These are phyloP conservation scores for Anisodus tanguticus DNA, from an alignment of 257 asterid species.

Conservation along the genomic window DNA sequence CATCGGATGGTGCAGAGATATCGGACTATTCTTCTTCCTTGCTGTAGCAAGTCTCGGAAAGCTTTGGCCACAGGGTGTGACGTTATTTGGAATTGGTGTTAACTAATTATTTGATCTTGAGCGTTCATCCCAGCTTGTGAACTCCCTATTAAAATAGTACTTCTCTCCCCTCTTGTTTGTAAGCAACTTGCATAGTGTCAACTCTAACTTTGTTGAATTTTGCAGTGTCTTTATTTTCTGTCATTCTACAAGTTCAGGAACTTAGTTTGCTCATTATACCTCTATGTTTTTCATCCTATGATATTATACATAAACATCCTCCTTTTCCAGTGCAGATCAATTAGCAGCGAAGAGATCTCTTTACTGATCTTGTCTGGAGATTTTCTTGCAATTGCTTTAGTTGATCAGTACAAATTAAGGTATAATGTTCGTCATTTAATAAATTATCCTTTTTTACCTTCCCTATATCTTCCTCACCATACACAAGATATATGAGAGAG, in stretches of 20 bases:
- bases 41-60: background rate
- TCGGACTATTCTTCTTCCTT: background rate
- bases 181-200: background rate
- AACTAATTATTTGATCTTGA: background rate
- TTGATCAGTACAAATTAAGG: constrained; percentile 28
- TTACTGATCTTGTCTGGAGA: constrained; percentile 29
- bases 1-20: background rate
- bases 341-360: constrained; percentile 24
- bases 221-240: background rate
- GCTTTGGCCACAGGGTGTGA: background rate
- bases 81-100: background rate
- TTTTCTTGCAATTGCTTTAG: constrained; percentile 26
- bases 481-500: background rate
- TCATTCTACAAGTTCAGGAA: background rate
- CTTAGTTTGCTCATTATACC: background rate
- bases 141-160: background rate
- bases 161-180: constrained; percentile 11
- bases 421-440: background rate
- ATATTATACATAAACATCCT: constrained; percentile 1
- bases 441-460: background rate
- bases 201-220: constrained; percentile 1
- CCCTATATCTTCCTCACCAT: background rate
- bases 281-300: background rate
- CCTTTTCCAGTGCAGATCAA: constrained; percentile 29
- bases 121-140: background rate